phyloP scores from a whole-genome alignment of 805 yeast species.

The Ogataea pini region DNA sequence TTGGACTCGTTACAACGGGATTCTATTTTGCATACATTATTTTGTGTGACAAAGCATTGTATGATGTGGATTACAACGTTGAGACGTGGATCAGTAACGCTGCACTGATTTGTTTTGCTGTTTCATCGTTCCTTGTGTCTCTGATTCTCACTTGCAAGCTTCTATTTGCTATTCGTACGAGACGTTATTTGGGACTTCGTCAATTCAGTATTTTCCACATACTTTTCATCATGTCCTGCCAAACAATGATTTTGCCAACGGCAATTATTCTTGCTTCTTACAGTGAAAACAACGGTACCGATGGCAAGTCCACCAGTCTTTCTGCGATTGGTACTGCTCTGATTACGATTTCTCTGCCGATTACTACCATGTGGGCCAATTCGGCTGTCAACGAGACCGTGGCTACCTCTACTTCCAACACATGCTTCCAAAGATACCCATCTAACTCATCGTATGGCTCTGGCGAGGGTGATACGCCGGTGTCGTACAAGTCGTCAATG shows the following conservation, averaged over 20 bases:
- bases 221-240: constrained; percentile 75
- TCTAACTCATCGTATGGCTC: constrained; percentile 18
- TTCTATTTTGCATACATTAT: constrained; percentile 58
- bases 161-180: constrained; percentile 62
- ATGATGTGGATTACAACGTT: constrained; percentile 20
- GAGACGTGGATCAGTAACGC: constrained; percentile 47
- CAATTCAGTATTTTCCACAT: constrained; percentile 85
- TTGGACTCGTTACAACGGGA: constrained; percentile 57
- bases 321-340: constrained; percentile 58
- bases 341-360: constrained; percentile 72
- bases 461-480: constrained; percentile 13
- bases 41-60: constrained; percentile 40
- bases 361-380: constrained; percentile 88
- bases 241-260: constrained; percentile 80
- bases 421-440: constrained; percentile 23
- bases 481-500: constrained; percentile 11
- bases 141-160: constrained; percentile 65
- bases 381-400: constrained; percentile 53
- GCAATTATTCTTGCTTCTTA: constrained; percentile 58
- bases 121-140: constrained; percentile 65
- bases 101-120: constrained; percentile 64
- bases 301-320: constrained; percentile 39
- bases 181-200: constrained; percentile 74
- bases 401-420: constrained; percentile 41
- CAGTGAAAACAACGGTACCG: constrained; percentile 38